phyloP scores from a whole-genome alignment of 805 yeast genomes.

The Barnettozyma sucrosica region DNA sequence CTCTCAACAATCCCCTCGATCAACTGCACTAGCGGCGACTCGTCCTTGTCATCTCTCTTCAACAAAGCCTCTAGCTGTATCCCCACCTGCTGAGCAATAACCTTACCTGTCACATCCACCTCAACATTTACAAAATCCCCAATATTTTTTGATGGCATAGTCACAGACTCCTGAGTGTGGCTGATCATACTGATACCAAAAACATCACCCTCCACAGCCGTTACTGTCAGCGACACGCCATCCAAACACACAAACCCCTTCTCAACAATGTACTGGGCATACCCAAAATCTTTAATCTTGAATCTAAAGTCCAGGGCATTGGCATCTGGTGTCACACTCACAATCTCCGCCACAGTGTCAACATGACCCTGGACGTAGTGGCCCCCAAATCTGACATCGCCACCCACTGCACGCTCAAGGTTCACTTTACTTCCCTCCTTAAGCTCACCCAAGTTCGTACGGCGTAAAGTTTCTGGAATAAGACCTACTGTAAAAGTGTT shows the following conservation, averaged over 20 bases:
- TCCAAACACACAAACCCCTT: conserved; percentile 93
- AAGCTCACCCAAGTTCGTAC: conserved; percentile 70
- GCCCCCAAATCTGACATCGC: conserved; percentile 87
- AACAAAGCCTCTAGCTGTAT: conserved; percentile 35
- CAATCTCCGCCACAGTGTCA: conserved; percentile 76
- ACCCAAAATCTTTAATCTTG: conserved; percentile 54
- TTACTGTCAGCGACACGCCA: conserved; percentile 89
- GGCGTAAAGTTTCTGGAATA: conserved; percentile 84
- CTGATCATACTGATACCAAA: conserved; percentile 89
- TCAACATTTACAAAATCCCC: conserved; percentile 81
- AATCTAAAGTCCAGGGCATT: conserved; percentile 77
- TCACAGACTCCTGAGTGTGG: conserved; percentile 80
- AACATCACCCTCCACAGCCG: conserved; percentile 50
- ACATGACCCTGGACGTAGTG: conserved; percentile 98
- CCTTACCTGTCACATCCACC: conserved; percentile 91
- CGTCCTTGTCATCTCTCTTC: conserved; percentile 43
- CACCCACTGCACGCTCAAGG: conserved; percentile 83
- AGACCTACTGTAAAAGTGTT: conserved; percentile 79
- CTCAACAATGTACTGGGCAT: conserved; percentile 73
- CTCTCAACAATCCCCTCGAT: conserved; percentile 44
- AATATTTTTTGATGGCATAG: conserved; percentile 56
- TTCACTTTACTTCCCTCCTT: conserved; percentile 60
- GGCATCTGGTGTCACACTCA: conserved; percentile 49
- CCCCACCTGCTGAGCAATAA: conserved; percentile 80
- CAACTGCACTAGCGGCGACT: conserved; percentile 44